Evolutionary conservation across 352 stramenopile species (phyloP).

Genomic region (Phytopythium cucurbitacearum): DNA sequence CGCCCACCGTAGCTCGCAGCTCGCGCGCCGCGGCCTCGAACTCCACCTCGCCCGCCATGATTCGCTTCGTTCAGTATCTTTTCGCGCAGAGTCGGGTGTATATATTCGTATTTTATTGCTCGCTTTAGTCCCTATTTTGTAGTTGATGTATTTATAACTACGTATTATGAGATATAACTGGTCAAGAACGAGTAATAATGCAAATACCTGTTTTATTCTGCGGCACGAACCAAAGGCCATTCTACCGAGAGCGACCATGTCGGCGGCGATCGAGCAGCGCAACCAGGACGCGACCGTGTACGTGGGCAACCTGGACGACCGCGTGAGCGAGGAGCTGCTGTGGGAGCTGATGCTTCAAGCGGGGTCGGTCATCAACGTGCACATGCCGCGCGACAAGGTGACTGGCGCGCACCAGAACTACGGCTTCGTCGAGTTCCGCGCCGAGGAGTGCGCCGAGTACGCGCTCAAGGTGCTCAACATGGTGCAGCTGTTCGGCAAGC

Average conservation of each 20-base stretch:
- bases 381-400: conserved; percentile 99
- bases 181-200: too few species aligned
- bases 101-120: too few species aligned
- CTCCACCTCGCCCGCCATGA: conserved; percentile 9
- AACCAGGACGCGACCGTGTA: conserved; percentile 98
- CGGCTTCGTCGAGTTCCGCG: conserved; percentile 99
- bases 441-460: conserved; percentile 97
- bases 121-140: too few species aligned
- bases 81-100: too few species aligned
- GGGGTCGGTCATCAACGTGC: conserved; percentile 95
- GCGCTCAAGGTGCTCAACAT: conserved; percentile 99
- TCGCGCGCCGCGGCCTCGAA: conserved; percentile 29
- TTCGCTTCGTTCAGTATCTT: not conserved
- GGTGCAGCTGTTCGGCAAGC: conserved; percentile 97
- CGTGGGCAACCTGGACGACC: conserved; percentile 96
- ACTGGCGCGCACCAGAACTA: conserved; percentile 95
- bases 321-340: conserved; percentile 95
- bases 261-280: conserved; percentile 82
- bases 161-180: too few species aligned
- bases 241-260: conserved; percentile 29
- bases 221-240: too few species aligned
- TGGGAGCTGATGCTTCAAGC: conserved; percentile 96
- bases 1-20: conserved; percentile 36
- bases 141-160: too few species aligned
- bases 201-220: too few species aligned